Base-by-base conservation (phyloP, 1,139 yeast genomes). In the Kodamaea sp. region DNA sequence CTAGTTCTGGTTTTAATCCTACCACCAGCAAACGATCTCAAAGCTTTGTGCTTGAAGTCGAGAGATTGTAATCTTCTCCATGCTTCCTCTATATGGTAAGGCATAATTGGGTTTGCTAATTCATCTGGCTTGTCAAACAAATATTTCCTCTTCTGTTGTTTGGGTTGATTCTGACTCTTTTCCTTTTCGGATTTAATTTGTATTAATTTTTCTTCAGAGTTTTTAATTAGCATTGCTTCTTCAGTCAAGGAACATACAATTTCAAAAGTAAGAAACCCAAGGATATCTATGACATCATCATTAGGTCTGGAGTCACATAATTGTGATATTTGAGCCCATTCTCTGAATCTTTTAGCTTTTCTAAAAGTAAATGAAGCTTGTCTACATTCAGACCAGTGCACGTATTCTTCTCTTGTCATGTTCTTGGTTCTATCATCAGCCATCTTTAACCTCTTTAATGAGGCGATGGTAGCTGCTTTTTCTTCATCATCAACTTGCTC, bases 321-420 rank as follows among this genome's bases (percentile, higher is more conserved):
- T 41, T 81, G 84, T 0, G 88, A 66, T 36, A 92, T 79, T 12
- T 94, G 95, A 6, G 96, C 94, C 98, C 98, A 92, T 57, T 92
- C 99, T 55, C 95, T 76, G 57, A 92, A 92, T 54, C 97, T 70
- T 58, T 90, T 88, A 11, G 86, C 87, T 60, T 94, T 92, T 52
- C 97, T 74, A 55, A 89, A 92, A 0, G 98, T 94, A 58, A 92
- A 94, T 41, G 95, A 83, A 1, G 98, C 98, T 60, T 92, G 98
- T 48, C 99, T 78, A 64, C 98, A 92, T 58, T 92, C 99, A 9
- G 96, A 85, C 97, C 97, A 92, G 60, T 94, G 98, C 11, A 90
- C 98, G 53, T 92, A 92, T 58, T 92, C 98, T 55, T 92, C 97
- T 53, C 83, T 81, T 0, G 98, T 92, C 99, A 92, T 94, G 49